Conservation (phyloP, 257 asterid species). For the Marsdenia floribunda region DNA sequence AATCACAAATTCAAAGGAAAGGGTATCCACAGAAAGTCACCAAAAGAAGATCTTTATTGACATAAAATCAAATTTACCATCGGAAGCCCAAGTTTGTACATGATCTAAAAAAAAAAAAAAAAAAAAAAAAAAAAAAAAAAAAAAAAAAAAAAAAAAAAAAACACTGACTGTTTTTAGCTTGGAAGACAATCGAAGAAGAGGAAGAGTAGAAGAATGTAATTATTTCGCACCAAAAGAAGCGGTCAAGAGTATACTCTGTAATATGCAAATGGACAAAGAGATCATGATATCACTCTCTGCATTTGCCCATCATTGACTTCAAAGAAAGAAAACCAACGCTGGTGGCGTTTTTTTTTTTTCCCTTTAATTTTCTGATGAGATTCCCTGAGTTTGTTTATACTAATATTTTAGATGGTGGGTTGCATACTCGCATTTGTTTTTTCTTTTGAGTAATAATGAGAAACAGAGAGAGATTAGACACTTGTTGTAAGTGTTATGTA, state of each 20-base stretch:
- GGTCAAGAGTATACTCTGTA: neutral
- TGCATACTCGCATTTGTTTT: too few relatives aligned
- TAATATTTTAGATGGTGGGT: too few relatives aligned
- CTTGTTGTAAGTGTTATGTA: too few relatives aligned
- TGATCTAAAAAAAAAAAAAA: neutral
- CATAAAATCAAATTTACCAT: neutral
- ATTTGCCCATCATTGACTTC: neutral
- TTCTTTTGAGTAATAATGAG: too few relatives aligned
- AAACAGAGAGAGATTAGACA: too few relatives aligned
- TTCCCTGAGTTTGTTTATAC: neutral
- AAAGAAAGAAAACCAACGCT: neutral
- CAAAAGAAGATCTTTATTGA: neutral
- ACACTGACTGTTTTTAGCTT: neutral
- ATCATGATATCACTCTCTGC: neutral
- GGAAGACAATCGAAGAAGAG: neutral
- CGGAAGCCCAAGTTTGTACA: neutral
- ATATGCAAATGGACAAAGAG: neutral
- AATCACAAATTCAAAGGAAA: neutral
- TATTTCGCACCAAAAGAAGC: neutral
- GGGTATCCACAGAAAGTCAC: neutral
- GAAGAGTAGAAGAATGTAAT: neutral
- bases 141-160: too few relatives aligned
- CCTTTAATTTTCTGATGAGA: too few relatives aligned
- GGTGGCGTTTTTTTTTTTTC: neutral
- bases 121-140: neutral